Conservation (phyloP, 164 flowering plant genomes). For the Vitis rupestris region DNA sequence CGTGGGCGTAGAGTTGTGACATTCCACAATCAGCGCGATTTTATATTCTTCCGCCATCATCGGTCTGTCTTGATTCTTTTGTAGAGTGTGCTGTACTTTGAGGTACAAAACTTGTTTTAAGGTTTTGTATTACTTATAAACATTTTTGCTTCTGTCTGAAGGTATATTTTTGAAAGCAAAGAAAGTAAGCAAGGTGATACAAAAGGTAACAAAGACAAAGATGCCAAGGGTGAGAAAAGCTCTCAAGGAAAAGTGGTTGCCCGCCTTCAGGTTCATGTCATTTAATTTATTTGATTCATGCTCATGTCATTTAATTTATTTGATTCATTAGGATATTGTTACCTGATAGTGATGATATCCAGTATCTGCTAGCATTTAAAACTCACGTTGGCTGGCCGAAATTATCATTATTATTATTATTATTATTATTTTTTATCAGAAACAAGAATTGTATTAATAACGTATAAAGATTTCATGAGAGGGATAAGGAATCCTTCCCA, state of each 20-base stretch:
- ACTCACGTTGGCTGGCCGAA: background rate
- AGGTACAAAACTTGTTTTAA: background rate
- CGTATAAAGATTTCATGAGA: no score
- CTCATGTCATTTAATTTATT: no score
- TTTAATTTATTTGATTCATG: background rate
- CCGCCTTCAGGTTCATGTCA: conserved; percentile 76
- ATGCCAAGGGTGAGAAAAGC: conserved; percentile 28
- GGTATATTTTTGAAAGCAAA: conserved; percentile 81
- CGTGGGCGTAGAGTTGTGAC: conserved; percentile 92
- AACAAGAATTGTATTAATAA: no score
- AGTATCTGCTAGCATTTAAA: background rate
- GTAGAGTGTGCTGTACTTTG: background rate
- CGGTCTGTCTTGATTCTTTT: conserved; percentile 42
- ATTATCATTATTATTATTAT: no score
- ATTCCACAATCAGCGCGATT: conserved; percentile 94
- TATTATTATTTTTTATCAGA: no score
- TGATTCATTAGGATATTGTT: background rate
- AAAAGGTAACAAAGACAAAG: conserved; percentile 41
- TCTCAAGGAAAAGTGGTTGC: conserved; percentile 48
- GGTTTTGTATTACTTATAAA: background rate
- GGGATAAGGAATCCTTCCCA: no score
- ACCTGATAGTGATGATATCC: background rate
- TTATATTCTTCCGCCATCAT: conserved; percentile 93
- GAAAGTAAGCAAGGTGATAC: conserved; percentile 49
- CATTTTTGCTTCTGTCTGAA: conserved; percentile 10